Evolutionary conservation across 2,329 filamentous ascomycete species (phyloP).

Genomic region (Fusarium piperis): DNA sequence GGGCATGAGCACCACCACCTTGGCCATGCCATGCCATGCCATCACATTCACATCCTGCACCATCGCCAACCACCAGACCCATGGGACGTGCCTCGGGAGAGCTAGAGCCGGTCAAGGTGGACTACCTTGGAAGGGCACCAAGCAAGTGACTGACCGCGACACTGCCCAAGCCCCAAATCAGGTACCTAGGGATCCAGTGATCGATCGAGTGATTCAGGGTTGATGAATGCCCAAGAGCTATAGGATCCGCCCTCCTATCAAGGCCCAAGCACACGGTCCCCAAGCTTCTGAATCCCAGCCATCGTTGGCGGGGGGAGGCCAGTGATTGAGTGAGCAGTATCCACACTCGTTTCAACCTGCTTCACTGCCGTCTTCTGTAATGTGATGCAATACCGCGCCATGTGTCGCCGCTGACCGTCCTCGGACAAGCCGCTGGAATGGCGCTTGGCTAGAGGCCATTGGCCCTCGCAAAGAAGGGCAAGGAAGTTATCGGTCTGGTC

Average conservation of each 20-base stretch:
- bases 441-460: conserved; percentile 16
- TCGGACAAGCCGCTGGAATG: conserved; percentile 14
- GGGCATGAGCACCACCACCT: conserved; percentile 28
- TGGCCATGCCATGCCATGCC: conserved; percentile 28
- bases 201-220: conserved; percentile 36
- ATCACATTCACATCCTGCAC: conserved; percentile 31
- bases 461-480: background rate
- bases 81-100: conserved; percentile 7
- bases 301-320: conserved; percentile 12
- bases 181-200: conserved; percentile 34
- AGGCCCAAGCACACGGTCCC: conserved; percentile 32
- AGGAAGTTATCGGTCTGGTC: conserved; percentile 1
- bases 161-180: conserved; percentile 25
- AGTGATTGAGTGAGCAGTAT: conserved; percentile 26
- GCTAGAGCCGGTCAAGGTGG: conserved; percentile 3
- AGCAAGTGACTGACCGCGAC: conserved; percentile 30
- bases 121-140: background rate
- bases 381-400: conserved; percentile 34
- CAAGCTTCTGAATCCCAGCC: conserved; percentile 13
- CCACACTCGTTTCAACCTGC: conserved; percentile 40
- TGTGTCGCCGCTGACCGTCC: conserved; percentile 11
- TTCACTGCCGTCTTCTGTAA: conserved; percentile 23
- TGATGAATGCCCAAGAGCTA: conserved; percentile 38
- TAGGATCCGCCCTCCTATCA: conserved; percentile 34
- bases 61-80: conserved; percentile 21